Conservation (phyloP, 129 eudicot species). For the Helianthus annuus region DNA sequence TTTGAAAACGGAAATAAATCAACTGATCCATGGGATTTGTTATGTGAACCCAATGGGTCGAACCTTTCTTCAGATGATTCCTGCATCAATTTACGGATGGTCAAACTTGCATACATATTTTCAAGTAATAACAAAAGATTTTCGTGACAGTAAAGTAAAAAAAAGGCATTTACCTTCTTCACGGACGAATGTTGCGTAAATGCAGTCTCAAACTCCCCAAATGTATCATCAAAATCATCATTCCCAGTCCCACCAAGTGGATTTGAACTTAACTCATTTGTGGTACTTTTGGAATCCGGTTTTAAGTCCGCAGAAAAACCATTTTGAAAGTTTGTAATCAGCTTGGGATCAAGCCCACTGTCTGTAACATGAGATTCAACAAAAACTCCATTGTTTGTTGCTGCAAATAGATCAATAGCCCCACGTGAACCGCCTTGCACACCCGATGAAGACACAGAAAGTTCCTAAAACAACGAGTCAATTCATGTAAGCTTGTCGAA, state of each 20-base stretch:
- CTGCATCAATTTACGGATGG: constrained; percentile 28
- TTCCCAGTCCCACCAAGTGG: constrained; percentile 32
- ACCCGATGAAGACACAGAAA: constrained; percentile 35
- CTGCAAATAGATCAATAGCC: constrained; percentile 45
- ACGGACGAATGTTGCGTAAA: constrained; percentile 33
- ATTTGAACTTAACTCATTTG: constrained; percentile 35
- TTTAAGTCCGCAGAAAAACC: constrained; percentile 32
- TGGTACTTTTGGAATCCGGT: constrained; percentile 20
- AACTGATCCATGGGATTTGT: constrained; percentile 28
- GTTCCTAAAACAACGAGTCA: constrained; percentile 23
- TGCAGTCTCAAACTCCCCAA: constrained; percentile 80
- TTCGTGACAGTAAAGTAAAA: too few relatives aligned
- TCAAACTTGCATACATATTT: constrained; percentile 13
- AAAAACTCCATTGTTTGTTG: constrained; percentile 33
- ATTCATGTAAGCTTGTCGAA: constrained; percentile 7
- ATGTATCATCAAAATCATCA: constrained; percentile 59
- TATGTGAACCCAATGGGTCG: constrained; percentile 34
- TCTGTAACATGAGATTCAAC: constrained; percentile 31
- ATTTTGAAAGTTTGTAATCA: constrained; percentile 27
- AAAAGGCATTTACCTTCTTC: constrained; percentile 36
- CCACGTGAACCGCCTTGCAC: constrained; percentile 31
- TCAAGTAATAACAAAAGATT: too few relatives aligned
- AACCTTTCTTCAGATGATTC: constrained; percentile 30
- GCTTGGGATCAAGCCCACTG: constrained; percentile 36
- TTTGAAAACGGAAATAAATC: constrained; percentile 50